Base-by-base conservation (phyloP, 148 eudicot species). In the Bassia scoparia region DNA sequence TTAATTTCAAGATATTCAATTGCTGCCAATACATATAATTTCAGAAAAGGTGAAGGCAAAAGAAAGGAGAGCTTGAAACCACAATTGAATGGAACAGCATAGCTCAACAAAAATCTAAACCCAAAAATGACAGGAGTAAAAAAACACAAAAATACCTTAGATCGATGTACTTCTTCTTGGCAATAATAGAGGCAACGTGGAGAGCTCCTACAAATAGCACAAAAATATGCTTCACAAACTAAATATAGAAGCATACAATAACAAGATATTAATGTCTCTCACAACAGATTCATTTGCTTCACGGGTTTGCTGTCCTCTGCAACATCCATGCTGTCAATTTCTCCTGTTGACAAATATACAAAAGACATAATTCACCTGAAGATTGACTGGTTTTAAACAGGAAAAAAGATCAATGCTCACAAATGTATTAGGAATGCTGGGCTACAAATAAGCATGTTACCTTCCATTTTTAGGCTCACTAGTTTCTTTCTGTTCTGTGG, bases 121-220 rank as follows among this genome's bases (percentile, higher is more conserved):
- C 16, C 0, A 3, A 2, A 44, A 62, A 38, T 29, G 21, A 34
- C 31, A 73, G 58, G 5, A 67, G n/a, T n/a, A n/a, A n/a, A n/a
- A n/a, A n/a, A n/a, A n/a, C n/a, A n/a, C n/a, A n/a, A n/a, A n/a
- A 48, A 11, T 83, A 95, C 97, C 97, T 91, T 91, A 72, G 89
- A 64, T 62, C 92, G 90, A 63, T 83, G 84, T 72, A 89, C 91
- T 83, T 92, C 91, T 69, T 95, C 98, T n/a, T 35, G 97, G 83
- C 72, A 95, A 85, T 62, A 91, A 67, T 88, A 95, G 79, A 77
- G 97, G 89, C 80, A 91, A 55, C 69, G 83, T 85, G 68, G 96
- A 69, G 93, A 88, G 71, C 86, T 85, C 88, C 98, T 91, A 87
- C 83, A 86, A 78, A 68, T 59, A 48, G 37, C 58, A 54, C 27